Conservation (phyloP, 208 protist genomes). For the Borovskyia barvae region DNA sequence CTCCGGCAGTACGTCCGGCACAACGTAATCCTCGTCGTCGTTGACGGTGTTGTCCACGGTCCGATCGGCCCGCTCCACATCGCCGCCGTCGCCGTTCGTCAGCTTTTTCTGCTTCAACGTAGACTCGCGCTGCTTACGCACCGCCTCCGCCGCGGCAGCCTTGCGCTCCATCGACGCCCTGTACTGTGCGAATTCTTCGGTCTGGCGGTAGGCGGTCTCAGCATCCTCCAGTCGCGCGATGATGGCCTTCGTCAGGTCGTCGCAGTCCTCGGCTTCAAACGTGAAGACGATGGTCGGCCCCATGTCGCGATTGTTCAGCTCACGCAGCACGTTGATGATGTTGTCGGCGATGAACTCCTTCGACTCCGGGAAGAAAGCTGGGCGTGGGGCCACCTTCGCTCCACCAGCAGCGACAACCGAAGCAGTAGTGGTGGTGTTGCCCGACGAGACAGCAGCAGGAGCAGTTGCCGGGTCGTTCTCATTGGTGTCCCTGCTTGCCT, state of each 20-base stretch:
- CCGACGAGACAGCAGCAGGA: background rate
- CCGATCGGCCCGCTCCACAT: slow-evolving; percentile 50
- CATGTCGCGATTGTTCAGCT: slow-evolving; percentile 84
- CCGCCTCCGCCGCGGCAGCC: slow-evolving; percentile 54
- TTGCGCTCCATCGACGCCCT: slow-evolving; percentile 59
- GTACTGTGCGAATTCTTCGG: slow-evolving; percentile 86
- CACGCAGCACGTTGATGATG: slow-evolving; percentile 88
- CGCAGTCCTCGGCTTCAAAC: slow-evolving; percentile 88
- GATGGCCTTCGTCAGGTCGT: slow-evolving; percentile 81
- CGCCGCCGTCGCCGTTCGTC: slow-evolving; percentile 71
- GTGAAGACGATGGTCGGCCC: slow-evolving; percentile 91
- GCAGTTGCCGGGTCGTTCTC: background rate
- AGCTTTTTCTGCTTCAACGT: slow-evolving; percentile 77
- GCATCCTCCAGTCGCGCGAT: slow-evolving; percentile 75
- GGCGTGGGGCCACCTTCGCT: background rate
- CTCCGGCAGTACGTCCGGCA: slow-evolving; percentile 85
- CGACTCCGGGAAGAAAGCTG: slow-evolving; percentile 68
- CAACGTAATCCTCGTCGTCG: slow-evolving; percentile 56
- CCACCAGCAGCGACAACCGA: background rate
- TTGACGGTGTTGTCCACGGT: slow-evolving; percentile 41
- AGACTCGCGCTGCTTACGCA: slow-evolving; percentile 65
- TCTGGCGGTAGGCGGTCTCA: slow-evolving; percentile 76
- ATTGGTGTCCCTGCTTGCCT: background rate
- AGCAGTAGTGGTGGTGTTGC: slow-evolving; percentile 1
- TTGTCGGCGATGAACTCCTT: slow-evolving; percentile 78